Percentiles rank a stretch among this genome's conserved stretches.
These are phyloP conservation scores for Penicillium arizonense DNA, from an alignment of 495 filamentous ascomycete species.

Conservation along the genomic window DNA sequence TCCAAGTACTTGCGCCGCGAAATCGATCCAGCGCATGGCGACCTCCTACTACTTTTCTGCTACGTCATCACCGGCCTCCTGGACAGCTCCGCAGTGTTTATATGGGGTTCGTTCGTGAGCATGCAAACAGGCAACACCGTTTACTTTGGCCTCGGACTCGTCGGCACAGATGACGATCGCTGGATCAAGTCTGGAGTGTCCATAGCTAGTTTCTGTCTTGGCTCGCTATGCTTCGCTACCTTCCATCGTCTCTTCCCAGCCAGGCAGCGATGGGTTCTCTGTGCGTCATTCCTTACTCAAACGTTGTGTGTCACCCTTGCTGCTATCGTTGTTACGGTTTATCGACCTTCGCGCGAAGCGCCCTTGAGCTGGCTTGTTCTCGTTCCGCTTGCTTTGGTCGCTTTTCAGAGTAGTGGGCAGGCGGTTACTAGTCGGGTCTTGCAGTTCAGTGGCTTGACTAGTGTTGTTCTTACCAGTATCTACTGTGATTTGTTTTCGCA, in stretches of 20 bases:
- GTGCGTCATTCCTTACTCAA: slow-evolving; percentile 59
- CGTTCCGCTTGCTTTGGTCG: slow-evolving; percentile 59
- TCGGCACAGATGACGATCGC: slow-evolving; percentile 37
- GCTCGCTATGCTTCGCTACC: slow-evolving; percentile 60
- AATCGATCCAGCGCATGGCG: slow-evolving; percentile 54
- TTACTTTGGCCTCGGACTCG: slow-evolving; percentile 67
- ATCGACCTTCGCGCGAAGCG: slow-evolving; percentile 33
- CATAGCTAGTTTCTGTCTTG: slow-evolving; percentile 64
- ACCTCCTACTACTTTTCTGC: slow-evolving; percentile 61
- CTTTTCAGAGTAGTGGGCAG: slow-evolving; percentile 70
- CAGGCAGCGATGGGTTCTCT: slow-evolving; percentile 59
- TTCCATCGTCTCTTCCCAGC: slow-evolving; percentile 59
- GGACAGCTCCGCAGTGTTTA: slow-evolving; percentile 67
- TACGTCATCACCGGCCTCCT: slow-evolving; percentile 73
- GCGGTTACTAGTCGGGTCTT: slow-evolving; percentile 66
- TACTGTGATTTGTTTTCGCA: slow-evolving; percentile 72
- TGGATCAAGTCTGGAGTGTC: slow-evolving; percentile 68
- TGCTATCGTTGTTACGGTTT: slow-evolving; percentile 56
- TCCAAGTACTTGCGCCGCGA: slow-evolving; percentile 44
- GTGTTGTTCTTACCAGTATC: slow-evolving; percentile 68
- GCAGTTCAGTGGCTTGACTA: slow-evolving; percentile 59
- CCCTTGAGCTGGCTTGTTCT: slow-evolving; percentile 55
- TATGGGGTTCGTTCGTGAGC: slow-evolving; percentile 74
- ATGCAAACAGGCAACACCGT: slow-evolving; percentile 85
- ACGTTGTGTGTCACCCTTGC: slow-evolving; percentile 51